phyloP scores from a whole-genome alignment of 2,329 filamentous ascomycete genomes.

The Diaporthe destruens region DNA sequence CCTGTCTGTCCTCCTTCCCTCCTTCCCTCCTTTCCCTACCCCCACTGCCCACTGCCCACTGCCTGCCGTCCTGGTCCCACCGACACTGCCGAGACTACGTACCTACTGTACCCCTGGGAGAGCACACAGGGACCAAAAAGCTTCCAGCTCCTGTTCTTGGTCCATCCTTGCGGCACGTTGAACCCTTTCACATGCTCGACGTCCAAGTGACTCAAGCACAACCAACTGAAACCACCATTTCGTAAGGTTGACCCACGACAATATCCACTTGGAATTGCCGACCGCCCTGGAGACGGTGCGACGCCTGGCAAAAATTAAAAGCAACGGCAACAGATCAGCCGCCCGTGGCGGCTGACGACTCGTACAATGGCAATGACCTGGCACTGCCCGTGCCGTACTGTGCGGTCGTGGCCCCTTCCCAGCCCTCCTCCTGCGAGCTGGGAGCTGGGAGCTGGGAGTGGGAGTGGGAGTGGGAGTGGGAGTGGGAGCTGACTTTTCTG shows the following conservation, averaged over 20 bases:
- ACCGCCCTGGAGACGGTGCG: slow-evolving; percentile 33
- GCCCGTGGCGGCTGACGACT: slow-evolving; percentile 36
- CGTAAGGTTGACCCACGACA: slow-evolving; percentile 31
- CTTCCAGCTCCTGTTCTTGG: background rate
- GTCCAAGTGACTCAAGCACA: slow-evolving; percentile 33
- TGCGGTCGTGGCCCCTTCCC: background rate
- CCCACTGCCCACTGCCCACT: no score
- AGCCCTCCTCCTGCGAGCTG: no score
- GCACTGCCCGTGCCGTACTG: slow-evolving; percentile 19
- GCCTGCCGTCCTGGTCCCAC: slow-evolving; percentile 3
- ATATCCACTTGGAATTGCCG: slow-evolving; percentile 35
- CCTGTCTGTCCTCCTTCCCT: background rate
- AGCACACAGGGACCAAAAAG: background rate
- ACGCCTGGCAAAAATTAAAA: slow-evolving; percentile 27
- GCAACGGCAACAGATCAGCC: slow-evolving; percentile 21
- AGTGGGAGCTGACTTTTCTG: slow-evolving; percentile 18
- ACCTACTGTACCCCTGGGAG: background rate
- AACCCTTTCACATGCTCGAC: slow-evolving; percentile 39
- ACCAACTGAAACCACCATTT: slow-evolving; percentile 34
- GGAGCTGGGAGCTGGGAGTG: no score
- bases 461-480: no score
- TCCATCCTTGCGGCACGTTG: slow-evolving; percentile 3
- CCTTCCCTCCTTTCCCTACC: no score
- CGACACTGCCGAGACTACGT: slow-evolving; percentile 17
- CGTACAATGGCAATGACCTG: slow-evolving; percentile 26